Evolutionary conservation across 2,329 filamentous ascomycete genomes (phyloP).

Genomic region (Lecanicillium sp.): DNA sequence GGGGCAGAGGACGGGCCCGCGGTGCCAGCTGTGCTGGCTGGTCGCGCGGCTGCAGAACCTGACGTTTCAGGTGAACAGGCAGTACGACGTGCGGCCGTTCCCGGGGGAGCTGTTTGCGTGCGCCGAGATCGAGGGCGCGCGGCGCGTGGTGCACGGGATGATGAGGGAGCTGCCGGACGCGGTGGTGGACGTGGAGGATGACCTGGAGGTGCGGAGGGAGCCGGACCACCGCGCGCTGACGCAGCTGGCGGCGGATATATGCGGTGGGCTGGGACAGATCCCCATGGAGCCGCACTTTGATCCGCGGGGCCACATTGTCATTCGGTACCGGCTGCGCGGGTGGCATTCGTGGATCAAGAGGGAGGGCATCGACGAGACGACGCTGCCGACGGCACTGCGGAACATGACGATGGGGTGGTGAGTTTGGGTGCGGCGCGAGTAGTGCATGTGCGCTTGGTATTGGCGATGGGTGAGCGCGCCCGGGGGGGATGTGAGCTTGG

Average conservation of each 20-base stretch:
- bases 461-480: too few species aligned
- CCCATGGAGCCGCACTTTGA: slow-evolving; percentile 13
- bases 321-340: slow-evolving; percentile 9
- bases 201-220: background rate
- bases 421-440: too few species aligned
- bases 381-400: background rate
- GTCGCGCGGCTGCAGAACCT: slow-evolving; percentile 6
- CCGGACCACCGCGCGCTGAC: background rate
- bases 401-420: too few species aligned
- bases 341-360: background rate
- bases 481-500: too few species aligned
- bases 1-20: slow-evolving; percentile 8
- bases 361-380: slow-evolving; percentile 1
- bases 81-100: background rate
- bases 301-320: slow-evolving; percentile 2
- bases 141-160: slow-evolving; percentile 12
- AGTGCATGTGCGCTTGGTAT: too few species aligned
- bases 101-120: slow-evolving; percentile 12
- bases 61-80: background rate
- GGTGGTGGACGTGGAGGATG: background rate
- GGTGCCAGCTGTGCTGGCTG: slow-evolving; percentile 13
- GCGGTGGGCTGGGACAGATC: slow-evolving; percentile 6
- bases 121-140: slow-evolving; percentile 5
- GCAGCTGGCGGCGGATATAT: slow-evolving; percentile 2
- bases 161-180: background rate